These are phyloP conservation scores for Monilinia vaccinii-corymbosi DNA, from an alignment of 2,329 filamentous ascomycete genomes.

Conservation along the genomic window DNA sequence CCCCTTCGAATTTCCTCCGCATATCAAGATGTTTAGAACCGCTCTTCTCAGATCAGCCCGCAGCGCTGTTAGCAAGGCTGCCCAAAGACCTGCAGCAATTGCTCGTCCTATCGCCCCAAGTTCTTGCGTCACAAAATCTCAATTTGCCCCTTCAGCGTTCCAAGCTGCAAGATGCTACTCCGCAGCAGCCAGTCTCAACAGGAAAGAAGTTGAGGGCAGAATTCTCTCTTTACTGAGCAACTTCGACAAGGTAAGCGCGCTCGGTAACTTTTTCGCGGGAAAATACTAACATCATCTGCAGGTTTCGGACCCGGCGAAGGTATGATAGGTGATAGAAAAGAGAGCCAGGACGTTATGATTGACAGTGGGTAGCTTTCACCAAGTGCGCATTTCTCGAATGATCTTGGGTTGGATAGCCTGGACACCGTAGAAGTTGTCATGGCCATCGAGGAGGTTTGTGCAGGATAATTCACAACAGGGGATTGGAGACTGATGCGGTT, in stretches of 20 bases:
- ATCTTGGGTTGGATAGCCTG: conserved; percentile 92
- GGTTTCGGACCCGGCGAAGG: conserved; percentile 59
- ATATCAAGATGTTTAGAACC: conserved; percentile 75
- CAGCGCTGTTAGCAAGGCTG: conserved; percentile 37
- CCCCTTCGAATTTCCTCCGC: conserved; percentile 13
- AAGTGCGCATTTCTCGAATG: conserved; percentile 87
- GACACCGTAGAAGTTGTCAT: conserved; percentile 99
- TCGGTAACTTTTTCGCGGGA: background rate
- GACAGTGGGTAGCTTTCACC: conserved; percentile 58
- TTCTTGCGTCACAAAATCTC: conserved; percentile 53
- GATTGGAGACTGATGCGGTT: conserved; percentile 23
- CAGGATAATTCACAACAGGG: background rate
- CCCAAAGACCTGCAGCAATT: conserved; percentile 43
- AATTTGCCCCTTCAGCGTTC: conserved; percentile 55
- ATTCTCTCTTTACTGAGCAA: conserved; percentile 90
- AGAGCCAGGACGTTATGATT: conserved; percentile 17
- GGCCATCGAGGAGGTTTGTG: conserved; percentile 89
- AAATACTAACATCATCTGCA: conserved; percentile 31
- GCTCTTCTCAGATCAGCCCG: conserved; percentile 71
- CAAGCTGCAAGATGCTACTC: conserved; percentile 78
- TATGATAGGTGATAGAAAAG: conserved; percentile 31
- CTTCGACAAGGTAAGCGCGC: conserved; percentile 78
- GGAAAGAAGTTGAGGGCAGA: conserved; percentile 80
- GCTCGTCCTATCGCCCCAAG: conserved; percentile 50
- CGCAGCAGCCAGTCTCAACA: conserved; percentile 65